Base-by-base conservation (phyloP, 2,329 filamentous ascomycete species). In the Phaeophleospora eucalypticola region DNA sequence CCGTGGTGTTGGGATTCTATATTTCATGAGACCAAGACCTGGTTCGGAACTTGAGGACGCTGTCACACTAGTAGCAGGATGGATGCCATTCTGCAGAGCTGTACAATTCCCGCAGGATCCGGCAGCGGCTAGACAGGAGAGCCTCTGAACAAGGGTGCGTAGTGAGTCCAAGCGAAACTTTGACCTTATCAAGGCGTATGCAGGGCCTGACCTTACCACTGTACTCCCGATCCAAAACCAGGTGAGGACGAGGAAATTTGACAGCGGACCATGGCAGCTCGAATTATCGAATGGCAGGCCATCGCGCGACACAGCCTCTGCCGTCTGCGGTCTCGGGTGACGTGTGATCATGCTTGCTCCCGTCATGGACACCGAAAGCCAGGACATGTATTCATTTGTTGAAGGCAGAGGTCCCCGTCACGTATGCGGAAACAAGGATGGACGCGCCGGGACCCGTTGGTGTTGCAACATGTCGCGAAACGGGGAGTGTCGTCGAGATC, bases 51-150 rank as follows among this genome's bases (percentile, higher is more conserved):
- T 43, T 36, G 46, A 36, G 43, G 43, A 48, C 39, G 27, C 6
- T 51, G 49, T 52, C 36, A 45, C 45, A 45, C 49, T 45, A 43
- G 39, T 45, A 43, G 39, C 37, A 52, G 34, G 44, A 46, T 36
- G 7, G 14, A 36, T n/a, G 12, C 12, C 24, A 29, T 29, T 29
- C 24, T 29, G 24, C 24, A 29, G 24, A 29, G 24, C 24, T 29
- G 24, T 29, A 29, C 24, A 29, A 29, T 29, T 29, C 12, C 12
- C 12, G 24, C 6, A 29, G 24, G 7, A 12, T 12, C 24, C 24
- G 12, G 12, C 24, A 29, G 12, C 24, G 24, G 12, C 24, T 29
- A 7, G 24, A 29, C 24, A 29, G 24, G 12, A 6, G 12, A 29
- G 24, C 24, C 24, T 29, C 24, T 12, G 24, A n/a, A 29, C 24